Percentiles rank a stretch among this genome's conserved stretches.
These are phyloP conservation scores for Wickerhamomyces rabaulensis DNA, from an alignment of 805 yeast species.

Conservation along the genomic window DNA sequence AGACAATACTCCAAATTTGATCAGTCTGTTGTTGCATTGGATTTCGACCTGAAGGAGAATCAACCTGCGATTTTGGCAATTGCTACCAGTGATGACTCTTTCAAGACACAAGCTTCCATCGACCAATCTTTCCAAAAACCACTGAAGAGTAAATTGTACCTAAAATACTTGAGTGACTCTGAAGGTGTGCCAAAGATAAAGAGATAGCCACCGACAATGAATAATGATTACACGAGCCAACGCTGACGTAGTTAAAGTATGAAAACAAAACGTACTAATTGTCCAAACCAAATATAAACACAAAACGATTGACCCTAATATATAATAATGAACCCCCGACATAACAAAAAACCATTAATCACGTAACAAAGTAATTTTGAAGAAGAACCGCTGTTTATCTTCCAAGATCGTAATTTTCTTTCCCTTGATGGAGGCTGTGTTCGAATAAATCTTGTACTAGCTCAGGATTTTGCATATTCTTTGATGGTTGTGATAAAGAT, in stretches of 20 bases:
- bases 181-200: slow-evolving; percentile 18
- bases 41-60: slow-evolving; percentile 27
- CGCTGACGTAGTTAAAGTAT: too few species aligned
- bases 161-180: slow-evolving; percentile 10
- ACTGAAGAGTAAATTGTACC: slow-evolving; percentile 11
- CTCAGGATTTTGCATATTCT: background rate
- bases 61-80: slow-evolving; percentile 28
- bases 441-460: background rate
- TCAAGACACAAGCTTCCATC: slow-evolving; percentile 31
- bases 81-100: slow-evolving; percentile 46
- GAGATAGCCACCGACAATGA: background rate
- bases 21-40: slow-evolving; percentile 38
- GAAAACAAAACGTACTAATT: background rate
- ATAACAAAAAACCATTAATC: background rate
- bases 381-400: background rate
- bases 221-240: background rate
- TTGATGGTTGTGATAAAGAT: slow-evolving; percentile 20
- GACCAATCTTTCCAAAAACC: slow-evolving; percentile 11
- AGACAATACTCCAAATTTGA: slow-evolving; percentile 58
- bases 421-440: background rate
- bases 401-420: background rate
- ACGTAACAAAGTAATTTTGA: background rate
- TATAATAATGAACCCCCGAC: background rate
- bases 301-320: background rate
- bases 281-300: background rate